Evolutionary conservation across 169 alveolate genomes (phyloP), one percentile per base, ranked within the genome.

Genomic region (Plasmodium berghei): DNA sequence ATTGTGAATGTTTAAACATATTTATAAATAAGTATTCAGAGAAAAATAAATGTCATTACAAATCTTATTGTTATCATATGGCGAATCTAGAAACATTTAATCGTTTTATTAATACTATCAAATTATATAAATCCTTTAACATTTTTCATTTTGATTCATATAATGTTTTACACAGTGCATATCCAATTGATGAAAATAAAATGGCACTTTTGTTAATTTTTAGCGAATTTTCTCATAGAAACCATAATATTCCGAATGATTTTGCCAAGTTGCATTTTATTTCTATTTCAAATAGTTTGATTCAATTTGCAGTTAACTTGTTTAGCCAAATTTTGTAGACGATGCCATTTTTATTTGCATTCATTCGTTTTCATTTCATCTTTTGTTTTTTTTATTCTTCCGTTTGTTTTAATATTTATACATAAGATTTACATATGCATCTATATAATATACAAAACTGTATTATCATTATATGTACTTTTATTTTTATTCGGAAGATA

Each of bases 251-350:
- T 24, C 20, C 45, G 34, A 62, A 34, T 12, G 85, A 48, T n/a
- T 34, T 45, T 10, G 73, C 69, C 20, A 83, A 83, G 28, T 67
- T 83, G n/a, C 85, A 83, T 67, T 83, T 83, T 42, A 59, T 83
- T 45, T 83, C 90, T 34, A 34, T 46, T 8, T 83, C 90, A 20
- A 55, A 83, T 49, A 56, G 54, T 5, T 67, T 83, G 62, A 67
- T 83, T 83, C 67, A 83, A 28, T 83, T 83, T 52, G 24, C 85
- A 22, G 45, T 83, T 66, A 83, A 83, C 54, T 54, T 83, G 61
- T 83, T 83, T 55, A 83, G 55, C 48, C 90, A 83, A 83, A 83
- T 83, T 67, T 66, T 83, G 62, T 83, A 83, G 46, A 42, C 34
- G 22, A 40, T 1, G 9, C 26, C 24, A 5, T 72, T 55, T 56